Conservation (phyloP, 306 rosid genomes). For the Chamaecrista fasciculata region DNA sequence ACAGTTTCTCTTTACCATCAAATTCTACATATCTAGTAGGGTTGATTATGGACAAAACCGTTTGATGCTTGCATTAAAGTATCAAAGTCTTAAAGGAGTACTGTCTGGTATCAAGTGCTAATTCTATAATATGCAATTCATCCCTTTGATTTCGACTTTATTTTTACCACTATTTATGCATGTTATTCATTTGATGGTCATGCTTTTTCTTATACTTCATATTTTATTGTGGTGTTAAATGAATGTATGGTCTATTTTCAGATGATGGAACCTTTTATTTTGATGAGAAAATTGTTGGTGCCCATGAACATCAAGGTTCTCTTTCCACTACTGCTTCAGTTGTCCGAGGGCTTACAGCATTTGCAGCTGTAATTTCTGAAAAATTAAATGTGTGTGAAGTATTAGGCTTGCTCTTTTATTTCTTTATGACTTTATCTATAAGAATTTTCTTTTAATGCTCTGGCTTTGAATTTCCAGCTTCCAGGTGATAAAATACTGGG, state of each 20-base stretch:
- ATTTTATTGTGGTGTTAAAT: background rate
- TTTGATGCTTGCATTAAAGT: constrained; percentile 3
- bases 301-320: constrained; percentile 65
- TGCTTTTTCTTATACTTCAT: background rate
- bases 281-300: constrained; percentile 73
- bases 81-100: background rate
- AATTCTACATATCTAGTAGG: constrained; percentile 5
- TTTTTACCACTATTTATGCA: background rate
- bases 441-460: constrained; percentile 31
- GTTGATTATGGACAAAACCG: background rate
- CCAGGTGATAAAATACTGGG: constrained; percentile 81
- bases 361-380: constrained; percentile 69
- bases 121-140: constrained; percentile 1
- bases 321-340: constrained; percentile 87
- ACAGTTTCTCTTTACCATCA: background rate
- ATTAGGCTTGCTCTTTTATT: constrained; percentile 7
- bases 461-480: constrained; percentile 58
- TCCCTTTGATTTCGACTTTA: background rate
- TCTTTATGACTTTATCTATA: background rate
- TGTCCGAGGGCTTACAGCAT: constrained; percentile 78
- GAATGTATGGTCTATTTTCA: constrained; percentile 31
- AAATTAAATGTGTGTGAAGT: constrained; percentile 62
- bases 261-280: constrained; percentile 89
- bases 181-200: constrained; percentile 7
- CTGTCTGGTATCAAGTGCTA: background rate